phyloP scores from a whole-genome alignment of 306 rosid species.

The Hippophae rhamnoides region DNA sequence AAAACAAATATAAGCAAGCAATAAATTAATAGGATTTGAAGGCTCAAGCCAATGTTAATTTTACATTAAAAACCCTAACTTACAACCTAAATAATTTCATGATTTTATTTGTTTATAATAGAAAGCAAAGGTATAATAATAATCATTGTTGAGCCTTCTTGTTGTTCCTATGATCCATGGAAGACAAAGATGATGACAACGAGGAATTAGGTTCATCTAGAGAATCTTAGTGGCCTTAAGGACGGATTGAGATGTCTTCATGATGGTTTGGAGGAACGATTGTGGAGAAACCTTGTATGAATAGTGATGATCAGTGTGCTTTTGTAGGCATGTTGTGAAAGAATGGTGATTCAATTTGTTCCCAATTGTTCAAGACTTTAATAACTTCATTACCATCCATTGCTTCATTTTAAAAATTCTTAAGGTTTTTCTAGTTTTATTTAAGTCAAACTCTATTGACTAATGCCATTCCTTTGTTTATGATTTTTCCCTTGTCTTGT shows the following conservation, averaged over 20 bases:
- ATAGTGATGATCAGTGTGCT: neutral
- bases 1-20: too few relatives aligned
- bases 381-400: neutral
- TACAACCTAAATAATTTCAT: slow-evolving; percentile 25
- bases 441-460: too few relatives aligned
- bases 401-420: neutral
- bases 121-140: neutral
- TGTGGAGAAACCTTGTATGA: neutral
- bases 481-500: too few relatives aligned
- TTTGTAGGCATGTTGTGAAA: neutral
- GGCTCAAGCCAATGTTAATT: too few relatives aligned
- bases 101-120: neutral
- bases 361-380: neutral
- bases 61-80: slow-evolving; percentile 22
- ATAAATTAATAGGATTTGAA: too few relatives aligned
- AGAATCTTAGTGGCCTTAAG: neutral
- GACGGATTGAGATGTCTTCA: slow-evolving; percentile 3
- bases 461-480: too few relatives aligned
- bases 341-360: neutral
- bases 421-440: too few relatives aligned
- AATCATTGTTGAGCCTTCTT: neutral
- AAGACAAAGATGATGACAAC: neutral
- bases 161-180: neutral
- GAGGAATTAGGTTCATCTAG: slow-evolving; percentile 10
- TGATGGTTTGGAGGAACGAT: slow-evolving; percentile 8